Conservation (phyloP, 139 green algal genomes). For the Pleodorina starrii region DNA sequence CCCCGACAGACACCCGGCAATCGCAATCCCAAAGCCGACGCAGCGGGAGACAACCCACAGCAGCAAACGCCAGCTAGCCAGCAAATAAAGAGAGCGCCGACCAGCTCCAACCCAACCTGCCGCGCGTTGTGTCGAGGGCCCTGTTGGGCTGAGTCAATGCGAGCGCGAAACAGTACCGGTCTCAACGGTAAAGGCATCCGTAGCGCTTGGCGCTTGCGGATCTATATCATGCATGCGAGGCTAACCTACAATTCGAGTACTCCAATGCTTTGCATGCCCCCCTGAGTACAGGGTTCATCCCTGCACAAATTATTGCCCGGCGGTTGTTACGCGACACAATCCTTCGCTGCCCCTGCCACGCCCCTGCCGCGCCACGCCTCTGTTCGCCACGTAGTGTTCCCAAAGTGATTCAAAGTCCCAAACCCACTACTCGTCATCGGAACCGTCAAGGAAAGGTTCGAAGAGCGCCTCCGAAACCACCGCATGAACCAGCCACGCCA, state of each 20-base stretch:
- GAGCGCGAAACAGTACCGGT: too few relatives aligned
- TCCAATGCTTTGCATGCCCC: background rate
- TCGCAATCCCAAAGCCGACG: background rate
- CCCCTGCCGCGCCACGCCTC: background rate
- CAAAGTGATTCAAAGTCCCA: too few relatives aligned
- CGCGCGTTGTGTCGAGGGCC: too few relatives aligned
- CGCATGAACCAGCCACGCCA: background rate
- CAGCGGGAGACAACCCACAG: background rate
- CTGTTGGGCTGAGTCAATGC: too few relatives aligned
- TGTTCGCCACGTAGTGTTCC: background rate
- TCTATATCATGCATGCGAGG: too few relatives aligned
- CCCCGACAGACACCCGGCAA: background rate
- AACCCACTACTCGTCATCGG: too few relatives aligned
- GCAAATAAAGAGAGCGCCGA: too few relatives aligned
- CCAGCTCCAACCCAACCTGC: too few relatives aligned
- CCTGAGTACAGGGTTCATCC: background rate
- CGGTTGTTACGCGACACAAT: background rate
- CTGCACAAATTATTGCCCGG: background rate
- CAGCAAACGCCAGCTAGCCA: background rate
- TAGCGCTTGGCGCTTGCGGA: too few relatives aligned
- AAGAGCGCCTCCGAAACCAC: conserved; percentile 7
- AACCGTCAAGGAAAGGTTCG: background rate
- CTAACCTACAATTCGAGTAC: too few relatives aligned
- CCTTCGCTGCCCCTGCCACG: background rate
- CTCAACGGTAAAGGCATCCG: too few relatives aligned